Evolutionary conservation across 345 rosid genomes (phyloP), one percentile per base, ranked within the genome.

Genomic region (Hypericum androsaemum): DNA sequence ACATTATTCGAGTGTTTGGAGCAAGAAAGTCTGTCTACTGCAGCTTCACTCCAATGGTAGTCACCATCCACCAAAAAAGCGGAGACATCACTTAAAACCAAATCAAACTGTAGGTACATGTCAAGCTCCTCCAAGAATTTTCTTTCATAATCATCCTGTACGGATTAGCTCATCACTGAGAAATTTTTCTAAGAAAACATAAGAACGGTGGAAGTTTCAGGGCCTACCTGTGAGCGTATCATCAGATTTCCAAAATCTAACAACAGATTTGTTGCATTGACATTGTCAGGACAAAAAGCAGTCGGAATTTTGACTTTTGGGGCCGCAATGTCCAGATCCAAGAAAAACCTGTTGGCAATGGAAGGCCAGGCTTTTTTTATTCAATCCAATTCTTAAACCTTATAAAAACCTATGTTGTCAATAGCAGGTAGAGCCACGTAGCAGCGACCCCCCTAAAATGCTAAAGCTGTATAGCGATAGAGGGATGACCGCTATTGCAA

Each of bases 261-360:
- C 70, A 92, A 72, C 65, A 92, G 95, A 71, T 88, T 85, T 58
- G 98, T 81, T 55, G 95, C 64, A 75, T 77, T 77, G 52, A 44
- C 63, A 60, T 65, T 67, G 66, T 92, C 82, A 12, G 94, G 95
- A 63, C 63, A 58, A 77, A 92, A 92, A 47, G 80, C 89, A 2
- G 96, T 92, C 44, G 98, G 98, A 72, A 92, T 92, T 43, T 88
- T 92, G 59, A 92, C 83, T 82, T 92, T 92, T 53, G 98, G 98
- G 63, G 95, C 98, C 38, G 98, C 96, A 66, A 92, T 85, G 72
- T 85, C 96, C 81, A 92, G 71, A 80, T 92, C 86, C 75, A 92
- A 83, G 60, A 80, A 65, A 73, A 92, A 92, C 84, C 98, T 92
- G 71, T 46, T 10, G 22, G 50, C 50, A 46, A 10, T 32, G 12